These are phyloP conservation scores for Amesomyces nigricolor DNA, from an alignment of 2,329 filamentous ascomycete species.

Conservation along the genomic window DNA sequence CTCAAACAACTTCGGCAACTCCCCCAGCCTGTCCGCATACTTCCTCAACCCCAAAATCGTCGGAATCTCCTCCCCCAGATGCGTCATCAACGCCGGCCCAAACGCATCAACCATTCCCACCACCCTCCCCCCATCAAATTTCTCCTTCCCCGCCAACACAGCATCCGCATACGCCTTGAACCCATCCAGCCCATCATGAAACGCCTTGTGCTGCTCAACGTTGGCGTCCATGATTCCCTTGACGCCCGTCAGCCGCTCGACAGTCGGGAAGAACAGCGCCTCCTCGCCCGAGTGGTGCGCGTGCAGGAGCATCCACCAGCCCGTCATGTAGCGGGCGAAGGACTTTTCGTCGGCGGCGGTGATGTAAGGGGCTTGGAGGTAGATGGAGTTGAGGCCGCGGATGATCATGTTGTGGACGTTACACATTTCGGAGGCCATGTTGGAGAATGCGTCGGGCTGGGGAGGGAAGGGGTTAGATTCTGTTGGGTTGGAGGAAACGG, in stretches of 20 bases:
- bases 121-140: constrained; percentile 29
- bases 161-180: constrained; percentile 29
- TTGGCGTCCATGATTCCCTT: constrained; percentile 38
- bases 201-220: constrained; percentile 37
- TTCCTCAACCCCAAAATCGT: constrained; percentile 28
- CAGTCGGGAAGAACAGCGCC: constrained; percentile 33
- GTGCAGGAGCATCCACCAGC: constrained; percentile 32
- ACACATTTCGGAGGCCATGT: constrained; percentile 30
- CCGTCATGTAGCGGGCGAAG: constrained; percentile 32
- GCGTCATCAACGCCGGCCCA: constrained; percentile 27
- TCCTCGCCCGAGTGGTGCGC: constrained; percentile 39
- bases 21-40: constrained; percentile 26
- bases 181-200: constrained; percentile 30
- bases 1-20: constrained; percentile 14
- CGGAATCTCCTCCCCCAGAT: constrained; percentile 33
- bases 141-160: constrained; percentile 22
- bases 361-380: constrained; percentile 35
- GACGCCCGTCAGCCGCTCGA: constrained; percentile 33
- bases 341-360: constrained; percentile 30
- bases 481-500: neutral
- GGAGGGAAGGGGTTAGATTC: no score
- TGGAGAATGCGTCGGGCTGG: constrained; percentile 29
- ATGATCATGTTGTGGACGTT: constrained; percentile 33
- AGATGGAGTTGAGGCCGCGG: constrained; percentile 36
- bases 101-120: constrained; percentile 31